Evolutionary conservation across 495 filamentous ascomycete genomes (phyloP), one percentile per base, ranked within the genome.

Genomic region (Talaromyces wortmannii): DNA sequence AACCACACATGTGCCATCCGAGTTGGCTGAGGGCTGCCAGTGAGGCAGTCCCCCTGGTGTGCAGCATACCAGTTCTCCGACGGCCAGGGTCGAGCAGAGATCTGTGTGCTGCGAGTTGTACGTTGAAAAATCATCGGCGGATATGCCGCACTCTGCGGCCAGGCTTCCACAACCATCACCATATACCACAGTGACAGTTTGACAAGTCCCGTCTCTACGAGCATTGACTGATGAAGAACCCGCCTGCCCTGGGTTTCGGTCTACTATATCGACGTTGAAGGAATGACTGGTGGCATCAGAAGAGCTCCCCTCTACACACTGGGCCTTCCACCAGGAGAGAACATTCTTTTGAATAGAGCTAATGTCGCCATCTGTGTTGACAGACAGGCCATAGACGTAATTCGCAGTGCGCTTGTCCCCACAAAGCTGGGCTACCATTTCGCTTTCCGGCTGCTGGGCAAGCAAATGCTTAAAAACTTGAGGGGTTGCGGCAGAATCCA

Each of bases 391-490:
- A 15, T 50, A 31, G 10, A 46, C 40, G 48, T 59, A 48, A 45
- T 55, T 29, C 7, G 45, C 52, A 40, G 50, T 55, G 30, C 51
- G 57, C 8, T 42, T 13, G 0, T 31, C 32, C 5, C 51, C 57
- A 31, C 57, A 59, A n/a, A 59, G 52, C 52, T 59, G 57, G 10
- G 16, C 57, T 12, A 31, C 45, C 4, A 45, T 50, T 31, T 32
- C 30, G 17, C 31, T 31, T n/a, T 7, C 48, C 33, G 33, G 33
- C 12, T 36, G 33, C 33, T 36, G 33, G 12, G 6, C 33, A 36
- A 36, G 33, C 11, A 50, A 36, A 36, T 17, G 45, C 30, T 43
- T 43, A 23, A 36, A 17, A 15, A 54, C 31, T 8, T 50, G 31
- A 15, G 56, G 15, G 13, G 30, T 42, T 17, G 42, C 45, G 15